These are phyloP conservation scores for Metarhizium album DNA, from an alignment of 2,329 filamentous ascomycete genomes.

Conservation along the genomic window DNA sequence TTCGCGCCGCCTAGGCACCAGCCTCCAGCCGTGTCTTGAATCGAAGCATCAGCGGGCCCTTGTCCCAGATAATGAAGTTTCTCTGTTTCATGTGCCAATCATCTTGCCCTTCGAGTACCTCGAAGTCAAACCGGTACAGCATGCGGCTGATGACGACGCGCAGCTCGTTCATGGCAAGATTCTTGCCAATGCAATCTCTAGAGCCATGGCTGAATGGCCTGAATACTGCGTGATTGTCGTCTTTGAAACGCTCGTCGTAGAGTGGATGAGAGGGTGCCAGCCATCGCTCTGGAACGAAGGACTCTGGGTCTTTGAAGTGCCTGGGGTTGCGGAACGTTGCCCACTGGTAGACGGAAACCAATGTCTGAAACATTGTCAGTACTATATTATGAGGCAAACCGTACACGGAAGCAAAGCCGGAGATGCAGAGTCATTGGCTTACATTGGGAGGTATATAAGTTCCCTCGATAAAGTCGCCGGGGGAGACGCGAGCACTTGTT, in stretches of 20 bases:
- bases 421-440: conserved; percentile 10
- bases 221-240: conserved; percentile 26
- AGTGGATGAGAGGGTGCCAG: conserved; percentile 15
- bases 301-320: conserved; percentile 33
- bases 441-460: conserved; percentile 24
- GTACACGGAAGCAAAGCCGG: background rate
- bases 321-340: conserved; percentile 31
- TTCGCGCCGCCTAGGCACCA: background rate
- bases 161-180: conserved; percentile 35
- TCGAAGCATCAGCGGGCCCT: conserved; percentile 9
- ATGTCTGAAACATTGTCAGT: conserved; percentile 19
- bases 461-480: conserved; percentile 23
- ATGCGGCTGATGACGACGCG: conserved; percentile 33
- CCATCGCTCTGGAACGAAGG: conserved; percentile 39
- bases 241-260: conserved; percentile 24
- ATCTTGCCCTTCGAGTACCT: conserved; percentile 14
- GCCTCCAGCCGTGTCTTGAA: background rate
- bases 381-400: background rate
- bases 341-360: conserved; percentile 32
- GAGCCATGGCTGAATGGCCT: conserved; percentile 29
- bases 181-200: conserved; percentile 30
- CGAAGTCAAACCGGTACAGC: conserved; percentile 34
- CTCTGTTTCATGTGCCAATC: conserved; percentile 13
- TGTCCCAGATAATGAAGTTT: conserved; percentile 12
- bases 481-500: conserved; percentile 16